Conservation (phyloP, 139 green algal species). For the Chlorella sp. region DNA sequence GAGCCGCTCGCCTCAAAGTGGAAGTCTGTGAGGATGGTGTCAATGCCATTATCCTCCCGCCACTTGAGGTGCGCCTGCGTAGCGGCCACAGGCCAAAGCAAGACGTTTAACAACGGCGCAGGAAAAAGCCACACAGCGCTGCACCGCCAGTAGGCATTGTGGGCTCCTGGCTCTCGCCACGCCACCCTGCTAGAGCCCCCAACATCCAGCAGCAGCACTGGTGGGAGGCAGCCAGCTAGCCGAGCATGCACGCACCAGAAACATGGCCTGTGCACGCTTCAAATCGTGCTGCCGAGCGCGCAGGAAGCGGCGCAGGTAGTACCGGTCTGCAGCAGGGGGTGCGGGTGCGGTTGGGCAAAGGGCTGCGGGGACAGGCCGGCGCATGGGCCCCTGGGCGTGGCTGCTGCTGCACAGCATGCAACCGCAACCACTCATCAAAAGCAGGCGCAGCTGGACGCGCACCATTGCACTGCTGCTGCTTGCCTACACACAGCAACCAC, state of each 20-base stretch:
- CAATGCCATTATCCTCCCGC: constrained; percentile 67
- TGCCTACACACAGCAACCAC: neutral
- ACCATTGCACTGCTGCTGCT: too few relatives aligned
- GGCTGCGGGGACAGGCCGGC: too few relatives aligned
- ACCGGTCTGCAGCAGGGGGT: constrained; percentile 37
- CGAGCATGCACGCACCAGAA: constrained; percentile 7
- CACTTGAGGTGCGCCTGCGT: constrained; percentile 45
- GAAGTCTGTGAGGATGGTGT: constrained; percentile 87
- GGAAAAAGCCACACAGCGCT: too few relatives aligned
- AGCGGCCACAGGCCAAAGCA: neutral
- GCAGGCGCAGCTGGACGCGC: too few relatives aligned
- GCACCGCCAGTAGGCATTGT: neutral
- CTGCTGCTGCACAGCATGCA: too few relatives aligned
- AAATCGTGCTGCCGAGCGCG: constrained; percentile 68
- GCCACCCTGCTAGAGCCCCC: too few relatives aligned
- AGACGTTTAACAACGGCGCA: too few relatives aligned
- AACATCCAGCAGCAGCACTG: neutral
- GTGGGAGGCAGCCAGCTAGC: neutral
- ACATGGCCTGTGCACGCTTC: constrained; percentile 62
- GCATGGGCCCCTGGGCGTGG: too few relatives aligned
- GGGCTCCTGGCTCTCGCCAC: too few relatives aligned
- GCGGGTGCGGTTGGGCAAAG: too few relatives aligned
- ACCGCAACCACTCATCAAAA: too few relatives aligned
- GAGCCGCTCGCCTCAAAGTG: constrained; percentile 60
- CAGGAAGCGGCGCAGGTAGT: constrained; percentile 67